Evolutionary conservation across 331 rosid genomes (phyloP), one percentile per base, ranked within the genome.

Genomic region (Pyrus hybrid): DNA sequence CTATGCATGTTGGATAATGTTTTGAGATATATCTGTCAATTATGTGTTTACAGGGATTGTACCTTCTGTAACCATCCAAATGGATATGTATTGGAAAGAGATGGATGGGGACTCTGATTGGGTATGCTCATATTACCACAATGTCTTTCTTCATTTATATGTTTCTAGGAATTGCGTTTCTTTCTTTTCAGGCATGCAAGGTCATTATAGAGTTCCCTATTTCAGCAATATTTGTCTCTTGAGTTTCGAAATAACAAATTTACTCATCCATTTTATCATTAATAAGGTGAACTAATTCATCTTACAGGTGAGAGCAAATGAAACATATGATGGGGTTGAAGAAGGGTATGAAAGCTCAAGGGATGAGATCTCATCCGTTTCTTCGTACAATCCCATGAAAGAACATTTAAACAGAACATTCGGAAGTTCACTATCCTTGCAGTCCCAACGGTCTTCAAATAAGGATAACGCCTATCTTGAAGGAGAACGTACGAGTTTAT

Each of bases 31-130:
- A 80, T 67, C 81, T 83, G 35, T 56, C 56, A 33, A 70, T 45
- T 80, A 63, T 65, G 37, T 83, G 54, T 76, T 86, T 80, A 75
- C 92, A 94, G 94, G 89, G 81, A 83, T 89, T 73, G 92, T 90
- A 83, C 93, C 93, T 75, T 79, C 85, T 21, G 81, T 85, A 77
- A 76, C 93, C 77, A 81, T 83, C 83, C 99, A 87, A 75, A 88
- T 86, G 90, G 97, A 95, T 86, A 73, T 92, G 80, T 92, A 81
- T 85, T 95, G 97, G 99, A 95, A 95, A 88, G 93, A 87, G 90
- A 78, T 86, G 86, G 91, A 90, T 76, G 93, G 89, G 8, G 97
- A 95, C 82, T 89, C 93, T 73, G 97, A 92, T 76, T 95, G 99
- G 99, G 99, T 95, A 92, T 74, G 96, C 88, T 80, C 77, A 75